Evolutionary conservation across 2,329 filamentous ascomycete species (phyloP).

Genomic region (Zymoseptoria crescenta): DNA sequence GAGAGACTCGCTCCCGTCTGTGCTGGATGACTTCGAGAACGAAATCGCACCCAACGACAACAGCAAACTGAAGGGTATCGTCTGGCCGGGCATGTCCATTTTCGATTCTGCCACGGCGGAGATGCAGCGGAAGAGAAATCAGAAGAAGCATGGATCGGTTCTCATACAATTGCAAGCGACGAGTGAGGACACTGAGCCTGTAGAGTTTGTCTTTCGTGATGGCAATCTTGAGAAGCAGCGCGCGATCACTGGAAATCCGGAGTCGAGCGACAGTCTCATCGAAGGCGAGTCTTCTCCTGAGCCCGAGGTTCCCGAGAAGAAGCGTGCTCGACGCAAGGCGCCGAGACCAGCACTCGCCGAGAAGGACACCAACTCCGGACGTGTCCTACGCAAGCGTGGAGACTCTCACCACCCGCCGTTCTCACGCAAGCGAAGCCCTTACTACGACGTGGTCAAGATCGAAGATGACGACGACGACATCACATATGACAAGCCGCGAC

Average conservation of each 20-base stretch:
- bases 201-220: slow-evolving; percentile 54
- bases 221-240: slow-evolving; percentile 37
- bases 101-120: slow-evolving; percentile 70
- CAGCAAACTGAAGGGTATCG: slow-evolving; percentile 60
- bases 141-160: slow-evolving; percentile 68
- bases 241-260: slow-evolving; percentile 38
- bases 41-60: slow-evolving; percentile 26
- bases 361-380: slow-evolving; percentile 23
- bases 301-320: slow-evolving; percentile 22
- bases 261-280: slow-evolving; percentile 32
- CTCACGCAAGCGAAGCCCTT: slow-evolving; percentile 7
- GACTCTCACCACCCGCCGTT: slow-evolving; percentile 7
- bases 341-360: slow-evolving; percentile 19
- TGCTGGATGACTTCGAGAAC: slow-evolving; percentile 23
- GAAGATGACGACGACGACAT: slow-evolving; percentile 26
- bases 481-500: slow-evolving; percentile 25
- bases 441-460: slow-evolving; percentile 5
- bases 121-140: slow-evolving; percentile 67
- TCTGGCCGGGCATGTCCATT: slow-evolving; percentile 71
- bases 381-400: slow-evolving; percentile 13
- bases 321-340: slow-evolving; percentile 14
- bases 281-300: slow-evolving; percentile 27
- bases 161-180: slow-evolving; percentile 57
- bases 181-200: slow-evolving; percentile 56
- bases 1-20: slow-evolving; percentile 11